Conservation (phyloP, 2,329 filamentous ascomycete genomes). For the Aspergillus awamori region DNA sequence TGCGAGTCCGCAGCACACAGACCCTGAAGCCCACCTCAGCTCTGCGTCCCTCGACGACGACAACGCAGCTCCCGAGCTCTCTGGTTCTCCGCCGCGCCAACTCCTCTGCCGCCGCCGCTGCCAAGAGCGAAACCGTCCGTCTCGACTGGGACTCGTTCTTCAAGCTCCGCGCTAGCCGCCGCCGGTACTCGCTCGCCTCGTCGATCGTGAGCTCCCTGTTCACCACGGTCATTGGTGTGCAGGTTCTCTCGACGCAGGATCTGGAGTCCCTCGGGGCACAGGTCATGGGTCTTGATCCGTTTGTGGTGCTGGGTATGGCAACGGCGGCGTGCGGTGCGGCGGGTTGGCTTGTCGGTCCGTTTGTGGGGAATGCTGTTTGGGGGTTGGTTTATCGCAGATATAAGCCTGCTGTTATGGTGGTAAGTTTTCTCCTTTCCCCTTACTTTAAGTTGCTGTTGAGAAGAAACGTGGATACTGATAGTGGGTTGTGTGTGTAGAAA, state of each 20-base stretch:
- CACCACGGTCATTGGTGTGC: slow-evolving; percentile 57
- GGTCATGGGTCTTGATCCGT: slow-evolving; percentile 82
- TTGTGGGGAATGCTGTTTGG: slow-evolving; percentile 78
- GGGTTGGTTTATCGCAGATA: slow-evolving; percentile 72
- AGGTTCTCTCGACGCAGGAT: slow-evolving; percentile 68
- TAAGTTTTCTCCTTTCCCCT: slow-evolving; percentile 44
- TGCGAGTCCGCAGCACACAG: slow-evolving; percentile 18
- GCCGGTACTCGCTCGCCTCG: slow-evolving; percentile 79
- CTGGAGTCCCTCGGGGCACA: slow-evolving; percentile 67
- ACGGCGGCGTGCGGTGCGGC: slow-evolving; percentile 75
- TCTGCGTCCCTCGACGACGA: slow-evolving; percentile 14
- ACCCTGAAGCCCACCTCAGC: slow-evolving; percentile 19
- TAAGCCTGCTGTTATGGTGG: slow-evolving; percentile 70
- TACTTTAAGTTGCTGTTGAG: too few relatives aligned
- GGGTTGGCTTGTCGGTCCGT: slow-evolving; percentile 87
- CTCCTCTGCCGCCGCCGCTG: slow-evolving; percentile 30
- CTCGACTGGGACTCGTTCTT: slow-evolving; percentile 94
- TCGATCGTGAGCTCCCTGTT: slow-evolving; percentile 67
- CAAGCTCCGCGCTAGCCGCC: slow-evolving; percentile 80
- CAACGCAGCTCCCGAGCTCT: slow-evolving; percentile 9
- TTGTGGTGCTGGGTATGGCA: slow-evolving; percentile 80
- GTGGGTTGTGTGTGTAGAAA: slow-evolving; percentile 59
- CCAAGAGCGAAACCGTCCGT: slow-evolving; percentile 37
- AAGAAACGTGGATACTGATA: slow-evolving; percentile 8
- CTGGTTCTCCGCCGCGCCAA: slow-evolving; percentile 27